A percentile compares a stretch with the other conserved stretches of the same genome.
Evolutionary conservation across 176 grass and related monocot genomes (phyloP).

Genomic region (Tillandsia leiboldiana): DNA sequence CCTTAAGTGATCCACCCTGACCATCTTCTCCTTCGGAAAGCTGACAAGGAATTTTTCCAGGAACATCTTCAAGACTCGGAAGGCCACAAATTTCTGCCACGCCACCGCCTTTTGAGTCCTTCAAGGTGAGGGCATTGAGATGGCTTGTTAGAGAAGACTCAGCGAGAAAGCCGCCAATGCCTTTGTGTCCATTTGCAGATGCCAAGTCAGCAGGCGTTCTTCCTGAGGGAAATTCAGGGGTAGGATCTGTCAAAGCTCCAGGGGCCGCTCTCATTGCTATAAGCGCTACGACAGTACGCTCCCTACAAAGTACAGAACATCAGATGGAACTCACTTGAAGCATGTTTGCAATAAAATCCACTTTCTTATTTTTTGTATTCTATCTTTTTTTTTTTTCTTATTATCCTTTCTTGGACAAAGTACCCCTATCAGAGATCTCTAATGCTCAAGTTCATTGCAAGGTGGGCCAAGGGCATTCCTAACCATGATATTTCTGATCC

Average conservation of each 20-base stretch:
- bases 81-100: constrained; percentile 33
- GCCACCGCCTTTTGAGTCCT: constrained; percentile 50
- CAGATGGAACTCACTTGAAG: not conserved
- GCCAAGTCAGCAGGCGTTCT: constrained; percentile 94
- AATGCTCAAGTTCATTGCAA: too few relatives aligned
- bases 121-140: constrained; percentile 66
- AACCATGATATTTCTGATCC: too few relatives aligned
- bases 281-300: constrained; percentile 51
- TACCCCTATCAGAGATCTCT: not conserved
- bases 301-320: constrained; percentile 39
- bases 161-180: constrained; percentile 91
- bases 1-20: constrained; percentile 59
- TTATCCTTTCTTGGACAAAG: constrained; percentile 4
- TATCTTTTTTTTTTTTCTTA: not conserved
- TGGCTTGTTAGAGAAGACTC: constrained; percentile 94
- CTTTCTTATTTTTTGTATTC: too few relatives aligned
- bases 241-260: constrained; percentile 84
- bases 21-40: constrained; percentile 29
- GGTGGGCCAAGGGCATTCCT: too few relatives aligned
- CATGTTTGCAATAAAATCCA: too few relatives aligned
- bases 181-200: constrained; percentile 92
- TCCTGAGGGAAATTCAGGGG: constrained; percentile 64
- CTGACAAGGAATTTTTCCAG: constrained; percentile 30
- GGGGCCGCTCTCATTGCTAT: constrained; percentile 67
- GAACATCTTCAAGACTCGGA: constrained; percentile 22